Base-by-base conservation (phyloP, 2,329 filamentous ascomycete species). In the Paecilomyces niveus region DNA sequence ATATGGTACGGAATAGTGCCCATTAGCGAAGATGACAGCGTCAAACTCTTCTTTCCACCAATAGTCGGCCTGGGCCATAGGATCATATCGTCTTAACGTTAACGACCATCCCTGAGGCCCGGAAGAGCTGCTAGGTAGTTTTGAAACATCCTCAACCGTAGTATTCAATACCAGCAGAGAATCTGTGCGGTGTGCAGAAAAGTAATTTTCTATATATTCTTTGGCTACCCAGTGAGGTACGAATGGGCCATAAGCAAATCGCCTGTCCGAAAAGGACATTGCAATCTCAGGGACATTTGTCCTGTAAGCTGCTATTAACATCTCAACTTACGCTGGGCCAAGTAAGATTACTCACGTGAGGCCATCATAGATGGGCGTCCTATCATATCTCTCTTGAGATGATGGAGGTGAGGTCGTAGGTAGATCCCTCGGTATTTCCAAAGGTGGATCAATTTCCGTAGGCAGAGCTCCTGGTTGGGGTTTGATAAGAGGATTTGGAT, bases 11-110 rank as follows among this genome's bases (percentile, higher is more conserved):
- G 74, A 79, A 61, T 82, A 85, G 61, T 85, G 82, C 0, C 83
- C 83, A 54, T 74, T 83, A 1, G 81, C 83, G 5, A 85, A 77
- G 1, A 85, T 71, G 0, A 85, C 78, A 1, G 81, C 83, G 60
- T 86, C 83, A 57, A 85, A 85, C 33, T 74, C 74, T 65, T 86
- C 84, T 0, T 72, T 72, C 83, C 83, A 85, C 83, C 83, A 85
- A 58, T 78, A 77, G 62, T 85, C 80, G 55, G 70, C 67, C 29
- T 71, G 73, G 45, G 57, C 57, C 24, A 61, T 64, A 39, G 55
- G 62, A 59, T 61, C 61, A 33, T 68, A 63, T 55, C 72, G 74
- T 31, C 81, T 72, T n/a, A 86, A 65, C 2, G 76, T 79, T 5
- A 84, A 63, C 54, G 74, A 75, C 82, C 78, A 85, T 68, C 78